Base-by-base conservation (phyloP, 345 rosid genomes). In the Microcos paniculata region DNA sequence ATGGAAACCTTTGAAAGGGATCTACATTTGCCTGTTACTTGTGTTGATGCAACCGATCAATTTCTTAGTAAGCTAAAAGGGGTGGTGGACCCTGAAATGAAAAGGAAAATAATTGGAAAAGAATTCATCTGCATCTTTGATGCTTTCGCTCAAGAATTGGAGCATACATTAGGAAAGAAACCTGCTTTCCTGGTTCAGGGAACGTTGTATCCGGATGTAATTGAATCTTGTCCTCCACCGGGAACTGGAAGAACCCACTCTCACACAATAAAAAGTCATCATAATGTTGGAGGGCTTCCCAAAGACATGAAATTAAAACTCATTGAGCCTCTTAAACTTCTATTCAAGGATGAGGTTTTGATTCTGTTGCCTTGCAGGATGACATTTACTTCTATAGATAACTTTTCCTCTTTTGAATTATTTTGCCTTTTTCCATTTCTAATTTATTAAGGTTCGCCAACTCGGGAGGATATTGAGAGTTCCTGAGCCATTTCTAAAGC, bases 161-260 rank as follows among this genome's bases (percentile, higher is more conserved):
- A 91, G 90, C 76, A 86, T 51, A 88, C 91, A 61, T 56, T 91
- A 53, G 97, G 98, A 76, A 96, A 70, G 84, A 94, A 82, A 79
- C 98, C 97, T 10, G 88, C 84, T 51, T 96, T 85, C 78, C 77
- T 96, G 77, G 97, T 96, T 80, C 99, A 96, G 82, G 99, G 99
- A 77, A 94, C 99, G 62, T 71, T 96, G 78, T 94, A 96, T 80
- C 98, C 99, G 0, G 98, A 94, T 76, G 98, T 94, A 65, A 96
- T 94, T 77, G 99, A 94, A 83, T 96, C 99, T 6, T 96, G 99
- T 79, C 99, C 99, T 15, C 99, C 99, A 19, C 99, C 98, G 1
- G 99, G 99, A 51, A 82, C 87, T 53, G 99, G 94, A 74, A 94
- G 90, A 81, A 88, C 87, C 30, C 98, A 91, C 76, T 96, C 98